Conservation (phyloP, 1,284 basidiomycete species). For the Sphaerobolus stellatus region DNA sequence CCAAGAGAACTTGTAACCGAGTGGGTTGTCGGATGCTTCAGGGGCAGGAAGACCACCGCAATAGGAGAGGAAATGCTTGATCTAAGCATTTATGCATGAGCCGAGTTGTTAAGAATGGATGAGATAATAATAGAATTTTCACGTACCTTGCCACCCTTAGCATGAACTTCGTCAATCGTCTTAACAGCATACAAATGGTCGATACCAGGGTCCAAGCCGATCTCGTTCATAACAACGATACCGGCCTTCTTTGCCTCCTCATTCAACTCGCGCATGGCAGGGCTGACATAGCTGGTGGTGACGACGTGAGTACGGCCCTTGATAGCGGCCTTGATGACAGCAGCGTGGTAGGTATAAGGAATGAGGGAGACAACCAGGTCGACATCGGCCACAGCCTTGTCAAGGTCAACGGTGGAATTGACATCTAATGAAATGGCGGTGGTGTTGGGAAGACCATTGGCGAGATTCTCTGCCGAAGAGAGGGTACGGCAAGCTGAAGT, state of each 20-base stretch:
- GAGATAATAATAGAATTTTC: too few relatives aligned
- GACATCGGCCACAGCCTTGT: slow-evolving; percentile 78
- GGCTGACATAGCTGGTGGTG: slow-evolving; percentile 89
- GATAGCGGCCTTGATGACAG: slow-evolving; percentile 94
- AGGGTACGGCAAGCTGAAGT: slow-evolving; percentile 81
- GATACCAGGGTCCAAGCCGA: slow-evolving; percentile 94
- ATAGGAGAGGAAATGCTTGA: slow-evolving; percentile 95
- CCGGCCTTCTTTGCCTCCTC: slow-evolving; percentile 84
- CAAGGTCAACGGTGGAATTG: slow-evolving; percentile 68
- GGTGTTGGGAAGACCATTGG: slow-evolving; percentile 66
- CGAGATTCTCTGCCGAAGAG: slow-evolving; percentile 68
- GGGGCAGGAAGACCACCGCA: slow-evolving; percentile 96
- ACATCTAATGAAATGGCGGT: slow-evolving; percentile 86
- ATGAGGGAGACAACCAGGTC: slow-evolving; percentile 97
- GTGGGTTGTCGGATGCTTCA: slow-evolving; percentile 87
- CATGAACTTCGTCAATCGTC: slow-evolving; percentile 93
- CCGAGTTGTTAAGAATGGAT: slow-evolving; percentile 32
- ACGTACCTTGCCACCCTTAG: slow-evolving; percentile 82
- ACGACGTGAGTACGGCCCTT: slow-evolving; percentile 94
- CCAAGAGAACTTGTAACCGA: slow-evolving; percentile 99
- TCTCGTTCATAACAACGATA: slow-evolving; percentile 98
- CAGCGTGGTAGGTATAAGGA: slow-evolving; percentile 91
- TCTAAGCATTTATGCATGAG: too few relatives aligned
- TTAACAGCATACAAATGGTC: slow-evolving; percentile 97
- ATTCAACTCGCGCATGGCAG: slow-evolving; percentile 75